phyloP scores from a whole-genome alignment of 768 basidiomycete species.

The Phylloporus arenicola region DNA sequence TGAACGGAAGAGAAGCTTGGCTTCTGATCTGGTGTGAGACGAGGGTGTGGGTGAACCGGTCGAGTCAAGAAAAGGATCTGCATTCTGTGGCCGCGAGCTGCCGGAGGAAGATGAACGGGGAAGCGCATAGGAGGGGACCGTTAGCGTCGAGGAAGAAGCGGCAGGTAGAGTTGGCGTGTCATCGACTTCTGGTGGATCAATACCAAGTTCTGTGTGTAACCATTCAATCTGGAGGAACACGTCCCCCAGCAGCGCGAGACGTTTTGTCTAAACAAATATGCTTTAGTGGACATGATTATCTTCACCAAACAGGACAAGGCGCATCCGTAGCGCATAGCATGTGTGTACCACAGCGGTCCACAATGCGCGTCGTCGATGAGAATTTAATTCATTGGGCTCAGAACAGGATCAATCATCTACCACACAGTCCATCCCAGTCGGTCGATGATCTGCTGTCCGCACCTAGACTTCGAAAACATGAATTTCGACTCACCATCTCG shows the following conservation, averaged over 20 bases:
- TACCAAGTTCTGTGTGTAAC: constrained; percentile 78
- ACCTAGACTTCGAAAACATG: too few relatives aligned
- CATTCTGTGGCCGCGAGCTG: constrained; percentile 9
- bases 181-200: constrained; percentile 53
- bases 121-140: constrained; percentile 32
- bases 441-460: neutral
- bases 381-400: neutral
- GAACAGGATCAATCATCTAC: neutral
- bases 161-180: constrained; percentile 31
- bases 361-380: neutral
- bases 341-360: too few relatives aligned
- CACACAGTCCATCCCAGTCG: neutral
- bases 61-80: constrained; percentile 26
- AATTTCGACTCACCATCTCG: constrained; percentile 63
- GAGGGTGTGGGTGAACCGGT: constrained; percentile 45
- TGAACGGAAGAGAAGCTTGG: constrained; percentile 33
- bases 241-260: constrained; percentile 56
- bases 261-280: constrained; percentile 48
- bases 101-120: constrained; percentile 44
- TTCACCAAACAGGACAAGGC: neutral
- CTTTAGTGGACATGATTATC: constrained; percentile 1
- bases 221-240: constrained; percentile 75
- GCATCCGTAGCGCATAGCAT: too few relatives aligned
- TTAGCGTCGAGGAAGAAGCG: constrained; percentile 37
- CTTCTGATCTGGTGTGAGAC: constrained; percentile 33